phyloP scores from a whole-genome alignment of 129 eudicot genomes.

The Escallonia herrerae region DNA sequence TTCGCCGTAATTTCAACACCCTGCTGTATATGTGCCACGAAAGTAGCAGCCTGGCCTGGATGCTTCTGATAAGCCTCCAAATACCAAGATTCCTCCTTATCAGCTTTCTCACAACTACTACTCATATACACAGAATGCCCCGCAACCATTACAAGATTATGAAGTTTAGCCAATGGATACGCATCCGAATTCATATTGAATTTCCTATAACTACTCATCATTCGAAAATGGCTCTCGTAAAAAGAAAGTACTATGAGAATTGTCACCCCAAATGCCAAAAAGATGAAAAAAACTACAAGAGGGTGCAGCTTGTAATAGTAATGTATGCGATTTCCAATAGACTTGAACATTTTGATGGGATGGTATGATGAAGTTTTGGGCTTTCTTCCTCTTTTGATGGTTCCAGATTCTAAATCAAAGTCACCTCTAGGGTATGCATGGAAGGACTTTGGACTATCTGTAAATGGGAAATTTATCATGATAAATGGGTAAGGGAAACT shows the following conservation, averaged over 20 bases:
- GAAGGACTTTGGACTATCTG: conserved; percentile 74
- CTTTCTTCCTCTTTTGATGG: conserved; percentile 50
- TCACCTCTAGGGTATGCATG: conserved; percentile 79
- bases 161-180: conserved; percentile 64
- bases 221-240: conserved; percentile 27
- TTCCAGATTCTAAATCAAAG: conserved; percentile 78
- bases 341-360: conserved; percentile 54
- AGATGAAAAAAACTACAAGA: conserved; percentile 35
- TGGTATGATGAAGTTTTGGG: conserved; percentile 27
- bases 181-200: conserved; percentile 10
- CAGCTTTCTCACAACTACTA: conserved; percentile 83
- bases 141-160: conserved; percentile 96
- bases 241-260: conserved; percentile 35
- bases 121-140: conserved; percentile 95
- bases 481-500: conserved; percentile 15
- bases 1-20: conserved; percentile 73
- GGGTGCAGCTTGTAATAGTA: conserved; percentile 73
- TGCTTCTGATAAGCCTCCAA: conserved; percentile 91
- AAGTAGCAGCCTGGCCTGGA: conserved; percentile 95
- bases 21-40: conserved; percentile 67
- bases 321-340: conserved; percentile 42
- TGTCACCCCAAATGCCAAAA: conserved; percentile 47
- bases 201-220: conserved; percentile 31
- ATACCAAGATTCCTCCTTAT: conserved; percentile 90
- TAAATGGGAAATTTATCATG: conserved; percentile 62